Base-by-base conservation (phyloP, 129 eudicot species). In the Deinandra increscens region DNA sequence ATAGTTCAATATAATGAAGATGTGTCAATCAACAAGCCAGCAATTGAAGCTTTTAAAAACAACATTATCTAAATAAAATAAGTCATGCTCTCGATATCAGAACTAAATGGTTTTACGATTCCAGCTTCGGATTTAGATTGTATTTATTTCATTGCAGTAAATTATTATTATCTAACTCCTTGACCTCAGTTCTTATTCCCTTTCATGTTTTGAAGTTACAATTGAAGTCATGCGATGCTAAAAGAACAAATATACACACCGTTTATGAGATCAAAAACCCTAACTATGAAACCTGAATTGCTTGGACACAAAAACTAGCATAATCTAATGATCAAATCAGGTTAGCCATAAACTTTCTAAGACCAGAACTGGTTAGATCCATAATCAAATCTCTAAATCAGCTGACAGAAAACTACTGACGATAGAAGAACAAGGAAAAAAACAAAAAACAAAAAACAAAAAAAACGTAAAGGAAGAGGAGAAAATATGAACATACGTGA, bases 401-500 rank as follows among this genome's bases (percentile, higher is more conserved):
- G 39, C 39, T 36, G 0, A 36, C 39, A 6, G 5, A 36, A 36
- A 4, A 6, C 5, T 36, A 33, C 3, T n/a, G 14, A 71, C 11
- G 46, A 17, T 7, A 6, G 7, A 71, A 5, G 44, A 44, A 54
- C 7, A 12, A 1, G 8, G 2, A 53, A 11, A 54, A 33, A 3
- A n/a, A n/a, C n/a, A n/a, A 71, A 5, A 33, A 44, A 54, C 7
- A 12, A 1, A 4, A 4, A 53, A 11, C 43, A 33, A 3, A 15
- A 15, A 70, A 38, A 72, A n/a, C 9, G 7, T 58, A 36, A 22
- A 38, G 6, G 45, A 49, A 9, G 45, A 4, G 1, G 4, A 3
- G 9, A 19, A n/a, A 23, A 23, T 22, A 51, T 15, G 26, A 46
- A 46, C 82, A 37, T 79, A 79, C 82, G 79, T 9, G 82, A 79